phyloP scores from a whole-genome alignment of 345 rosid species.

The Corchorus olitorius region DNA sequence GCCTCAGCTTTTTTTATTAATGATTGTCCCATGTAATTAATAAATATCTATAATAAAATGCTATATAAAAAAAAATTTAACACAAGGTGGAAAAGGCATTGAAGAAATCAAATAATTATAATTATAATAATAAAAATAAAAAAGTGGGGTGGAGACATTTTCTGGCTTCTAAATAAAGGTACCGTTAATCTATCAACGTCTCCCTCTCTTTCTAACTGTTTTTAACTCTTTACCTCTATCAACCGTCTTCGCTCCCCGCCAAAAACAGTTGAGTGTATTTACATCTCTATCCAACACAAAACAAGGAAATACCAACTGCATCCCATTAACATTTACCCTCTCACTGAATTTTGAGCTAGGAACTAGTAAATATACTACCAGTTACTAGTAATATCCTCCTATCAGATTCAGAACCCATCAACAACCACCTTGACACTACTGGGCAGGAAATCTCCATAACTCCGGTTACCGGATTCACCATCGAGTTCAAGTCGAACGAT shows the following conservation, averaged over 20 bases:
- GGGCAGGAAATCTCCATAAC: constrained; percentile 65
- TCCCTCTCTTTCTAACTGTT: constrained; percentile 32
- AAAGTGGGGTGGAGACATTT: constrained; percentile 27
- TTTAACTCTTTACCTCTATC: constrained; percentile 27
- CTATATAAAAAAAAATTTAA: constrained; percentile 16
- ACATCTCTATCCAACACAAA: constrained; percentile 47
- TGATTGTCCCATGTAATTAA: constrained; percentile 29
- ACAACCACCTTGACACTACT: constrained; percentile 47
- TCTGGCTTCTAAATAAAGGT: constrained; percentile 19
- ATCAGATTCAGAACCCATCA: constrained; percentile 42
- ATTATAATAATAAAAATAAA: not conserved
- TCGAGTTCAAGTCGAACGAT: constrained; percentile 59
- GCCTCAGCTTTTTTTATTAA: constrained; percentile 36
- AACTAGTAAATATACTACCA: not conserved
- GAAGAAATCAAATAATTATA: constrained; percentile 36
- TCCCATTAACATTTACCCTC: not conserved
- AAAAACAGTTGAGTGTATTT: constrained; percentile 59
- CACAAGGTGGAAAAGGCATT: not conserved
- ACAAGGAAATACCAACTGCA: constrained; percentile 22
- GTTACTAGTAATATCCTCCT: not conserved
- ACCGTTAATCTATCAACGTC: constrained; percentile 44
- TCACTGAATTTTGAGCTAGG: not conserved
- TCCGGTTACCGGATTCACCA: constrained; percentile 33
- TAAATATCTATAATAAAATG: constrained; percentile 29
- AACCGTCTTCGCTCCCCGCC: constrained; percentile 46